Evolutionary conservation across 495 filamentous ascomycete genomes (phyloP).

Genomic region (Penicillium odoratum): DNA sequence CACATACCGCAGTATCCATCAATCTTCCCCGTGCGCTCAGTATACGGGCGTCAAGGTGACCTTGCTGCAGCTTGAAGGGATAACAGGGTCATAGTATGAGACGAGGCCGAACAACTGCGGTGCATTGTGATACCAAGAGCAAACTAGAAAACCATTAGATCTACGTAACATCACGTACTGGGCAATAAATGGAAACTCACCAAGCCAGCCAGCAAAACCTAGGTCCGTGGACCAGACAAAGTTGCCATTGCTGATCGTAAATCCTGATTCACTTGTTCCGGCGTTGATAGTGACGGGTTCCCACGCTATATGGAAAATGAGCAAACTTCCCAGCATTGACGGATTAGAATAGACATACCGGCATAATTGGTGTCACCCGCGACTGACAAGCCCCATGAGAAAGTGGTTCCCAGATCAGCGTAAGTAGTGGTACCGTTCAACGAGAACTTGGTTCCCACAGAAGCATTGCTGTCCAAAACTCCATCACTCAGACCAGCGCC

Average conservation of each 20-base stretch:
- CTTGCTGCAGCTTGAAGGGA: slow-evolving; percentile 48
- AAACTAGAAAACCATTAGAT: slow-evolving; percentile 34
- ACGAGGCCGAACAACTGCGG: slow-evolving; percentile 55
- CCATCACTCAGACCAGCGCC: slow-evolving; percentile 49
- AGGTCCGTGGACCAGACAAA: slow-evolving; percentile 38
- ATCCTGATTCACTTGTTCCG: slow-evolving; percentile 36
- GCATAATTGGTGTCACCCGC: slow-evolving; percentile 26
- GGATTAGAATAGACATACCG: slow-evolving; percentile 11
- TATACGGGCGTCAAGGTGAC: slow-evolving; percentile 33
- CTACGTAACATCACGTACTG: background rate
- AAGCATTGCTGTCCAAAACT: slow-evolving; percentile 31
- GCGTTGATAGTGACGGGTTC: slow-evolving; percentile 44
- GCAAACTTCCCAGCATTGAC: background rate
- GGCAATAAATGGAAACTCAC: slow-evolving; percentile 32
- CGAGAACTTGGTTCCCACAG: slow-evolving; percentile 33
- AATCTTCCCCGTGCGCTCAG: background rate
- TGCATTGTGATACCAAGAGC: slow-evolving; percentile 55
- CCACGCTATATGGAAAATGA: slow-evolving; percentile 32
- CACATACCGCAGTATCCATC: background rate
- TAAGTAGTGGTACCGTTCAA: slow-evolving; percentile 40
- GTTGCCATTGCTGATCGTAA: slow-evolving; percentile 37
- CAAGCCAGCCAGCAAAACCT: slow-evolving; percentile 54
- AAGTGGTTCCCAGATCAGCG: slow-evolving; percentile 16
- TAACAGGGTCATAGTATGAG: slow-evolving; percentile 23
- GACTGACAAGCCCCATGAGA: slow-evolving; percentile 40